Conservation (phyloP, 2,329 filamentous ascomycete species). For the Tolypocladium pustulatum region DNA sequence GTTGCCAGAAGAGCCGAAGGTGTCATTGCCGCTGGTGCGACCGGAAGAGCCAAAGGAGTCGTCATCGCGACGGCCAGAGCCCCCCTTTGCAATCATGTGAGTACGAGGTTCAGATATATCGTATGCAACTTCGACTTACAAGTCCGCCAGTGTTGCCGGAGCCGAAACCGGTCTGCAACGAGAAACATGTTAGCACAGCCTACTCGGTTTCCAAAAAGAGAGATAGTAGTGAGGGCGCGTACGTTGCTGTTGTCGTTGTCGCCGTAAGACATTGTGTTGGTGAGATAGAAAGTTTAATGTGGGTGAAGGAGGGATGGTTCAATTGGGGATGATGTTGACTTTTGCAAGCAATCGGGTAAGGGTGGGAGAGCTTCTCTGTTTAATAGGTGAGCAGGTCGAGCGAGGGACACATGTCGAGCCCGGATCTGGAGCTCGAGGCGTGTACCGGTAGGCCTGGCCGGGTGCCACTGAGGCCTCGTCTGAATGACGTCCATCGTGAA, state of each 20-base stretch:
- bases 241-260: conserved; percentile 23
- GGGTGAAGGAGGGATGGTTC: no score
- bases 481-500: conserved; percentile 4
- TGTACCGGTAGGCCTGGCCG: neutral
- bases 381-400: neutral
- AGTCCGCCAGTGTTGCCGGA: conserved; percentile 13
- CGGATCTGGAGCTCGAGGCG: neutral
- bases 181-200: neutral
- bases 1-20: neutral
- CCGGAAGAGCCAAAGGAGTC: neutral
- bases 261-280: conserved; percentile 34
- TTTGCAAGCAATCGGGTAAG: neutral
- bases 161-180: conserved; percentile 14
- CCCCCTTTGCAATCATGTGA: neutral
- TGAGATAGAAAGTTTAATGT: neutral
- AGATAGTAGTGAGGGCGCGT: conserved; percentile 6
- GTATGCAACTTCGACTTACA: conserved; percentile 7
- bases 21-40: neutral
- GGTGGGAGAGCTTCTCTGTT: neutral
- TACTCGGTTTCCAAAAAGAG: neutral
- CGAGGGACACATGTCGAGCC: neutral
- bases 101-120: neutral
- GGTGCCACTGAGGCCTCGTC: neutral
- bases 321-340: neutral
- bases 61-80: conserved; percentile 8